phyloP scores from a whole-genome alignment of 352 stramenopile genomes.

The Pythium coloratum region DNA sequence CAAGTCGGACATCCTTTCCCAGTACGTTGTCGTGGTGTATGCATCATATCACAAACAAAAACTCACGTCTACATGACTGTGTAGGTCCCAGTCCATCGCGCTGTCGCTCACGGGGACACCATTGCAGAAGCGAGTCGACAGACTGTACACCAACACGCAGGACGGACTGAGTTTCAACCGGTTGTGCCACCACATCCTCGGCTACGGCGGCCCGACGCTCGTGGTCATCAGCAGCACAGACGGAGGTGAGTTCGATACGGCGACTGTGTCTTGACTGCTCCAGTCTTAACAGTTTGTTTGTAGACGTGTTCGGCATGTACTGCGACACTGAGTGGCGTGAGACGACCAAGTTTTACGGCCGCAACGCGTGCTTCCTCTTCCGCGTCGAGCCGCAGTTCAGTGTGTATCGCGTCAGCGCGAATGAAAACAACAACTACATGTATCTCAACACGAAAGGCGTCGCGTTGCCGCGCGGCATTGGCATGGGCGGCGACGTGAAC shows the following conservation, averaged over 20 bases:
- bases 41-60: neutral
- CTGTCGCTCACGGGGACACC: slow-evolving; percentile 59
- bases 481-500: slow-evolving; percentile 74
- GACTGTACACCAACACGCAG: slow-evolving; percentile 78
- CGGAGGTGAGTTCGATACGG: slow-evolving; percentile 29
- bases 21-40: slow-evolving; percentile 33
- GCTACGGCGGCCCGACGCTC: slow-evolving; percentile 73
- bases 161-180: slow-evolving; percentile 86
- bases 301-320: slow-evolving; percentile 87
- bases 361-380: slow-evolving; percentile 83
- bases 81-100: slow-evolving; percentile 64
- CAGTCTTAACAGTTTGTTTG: neutral
- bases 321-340: slow-evolving; percentile 87
- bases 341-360: slow-evolving; percentile 75
- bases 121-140: slow-evolving; percentile 57
- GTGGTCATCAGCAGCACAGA: slow-evolving; percentile 66
- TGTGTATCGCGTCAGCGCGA: slow-evolving; percentile 56
- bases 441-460: slow-evolving; percentile 88
- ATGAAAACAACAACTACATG: slow-evolving; percentile 77
- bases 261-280: neutral
- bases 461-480: slow-evolving; percentile 67
- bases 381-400: slow-evolving; percentile 60
- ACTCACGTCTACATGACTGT: neutral
- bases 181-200: slow-evolving; percentile 77
- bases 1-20: slow-evolving; percentile 71